A percentile compares a stretch with the other conserved stretches of the same genome.
Evolutionary conservation across 352 stramenopile species (phyloP).

Genomic region (Phytophthora fragariae): DNA sequence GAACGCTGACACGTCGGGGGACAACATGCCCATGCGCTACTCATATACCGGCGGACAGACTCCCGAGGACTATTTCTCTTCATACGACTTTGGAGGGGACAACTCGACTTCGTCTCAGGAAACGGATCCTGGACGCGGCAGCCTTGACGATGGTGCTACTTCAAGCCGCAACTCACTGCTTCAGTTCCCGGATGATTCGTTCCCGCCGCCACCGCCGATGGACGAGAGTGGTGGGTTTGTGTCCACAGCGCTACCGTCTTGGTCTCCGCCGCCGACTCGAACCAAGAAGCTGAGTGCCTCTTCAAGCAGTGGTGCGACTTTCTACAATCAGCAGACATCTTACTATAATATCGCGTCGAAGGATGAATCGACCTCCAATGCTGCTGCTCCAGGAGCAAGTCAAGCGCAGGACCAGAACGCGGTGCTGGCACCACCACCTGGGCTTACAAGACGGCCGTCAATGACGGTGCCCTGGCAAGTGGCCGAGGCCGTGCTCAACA

Average conservation of each 20-base stretch:
- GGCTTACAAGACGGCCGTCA: constrained; percentile 75
- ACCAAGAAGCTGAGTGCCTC: constrained; percentile 74
- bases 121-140: constrained; percentile 44
- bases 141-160: constrained; percentile 25
- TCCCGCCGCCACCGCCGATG: constrained; percentile 73
- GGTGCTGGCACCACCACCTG: constrained; percentile 70
- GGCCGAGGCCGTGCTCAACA: constrained; percentile 83
- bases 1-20: constrained; percentile 39
- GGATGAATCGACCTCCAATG: constrained; percentile 46
- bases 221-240: constrained; percentile 76
- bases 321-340: constrained; percentile 79
- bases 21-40: constrained; percentile 63
- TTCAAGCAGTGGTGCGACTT: constrained; percentile 44
- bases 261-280: constrained; percentile 75
- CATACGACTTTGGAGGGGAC: constrained; percentile 47
- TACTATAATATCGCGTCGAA: constrained; percentile 76
- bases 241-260: constrained; percentile 72
- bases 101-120: constrained; percentile 67
- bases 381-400: constrained; percentile 12
- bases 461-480: constrained; percentile 91
- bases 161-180: constrained; percentile 44
- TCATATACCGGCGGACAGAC: constrained; percentile 67
- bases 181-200: constrained; percentile 76
- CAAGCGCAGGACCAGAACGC: constrained; percentile 69
- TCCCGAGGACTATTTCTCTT: constrained; percentile 62